Percentiles rank a stretch among this genome's conserved stretches.
These are phyloP conservation scores for Coprinellus micaceus DNA, from an alignment of 768 basidiomycete species.

Conservation along the genomic window DNA sequence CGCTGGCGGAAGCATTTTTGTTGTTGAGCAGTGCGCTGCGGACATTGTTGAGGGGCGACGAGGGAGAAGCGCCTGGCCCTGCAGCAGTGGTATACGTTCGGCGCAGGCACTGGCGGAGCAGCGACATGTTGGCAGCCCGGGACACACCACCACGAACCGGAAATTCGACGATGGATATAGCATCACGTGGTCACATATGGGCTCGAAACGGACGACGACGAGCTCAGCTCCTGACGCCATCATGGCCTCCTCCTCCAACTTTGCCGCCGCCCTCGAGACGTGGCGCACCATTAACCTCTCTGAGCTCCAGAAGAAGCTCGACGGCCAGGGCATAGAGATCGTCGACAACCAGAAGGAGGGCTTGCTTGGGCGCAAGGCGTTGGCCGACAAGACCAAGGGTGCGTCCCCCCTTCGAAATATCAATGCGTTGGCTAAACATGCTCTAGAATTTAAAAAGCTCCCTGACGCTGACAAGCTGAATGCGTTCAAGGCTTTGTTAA, in stretches of 20 bases:
- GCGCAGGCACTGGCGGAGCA: neutral
- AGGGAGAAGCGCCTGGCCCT: too few species aligned
- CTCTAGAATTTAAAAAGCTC: constrained; percentile 90
- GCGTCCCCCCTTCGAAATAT: constrained; percentile 6
- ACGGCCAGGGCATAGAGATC: constrained; percentile 88
- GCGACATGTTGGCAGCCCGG: neutral
- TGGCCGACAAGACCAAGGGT: constrained; percentile 97
- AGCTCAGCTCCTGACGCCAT: neutral
- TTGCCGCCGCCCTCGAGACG: constrained; percentile 86
- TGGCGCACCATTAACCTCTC: constrained; percentile 91
- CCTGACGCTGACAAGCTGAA: constrained; percentile 84
- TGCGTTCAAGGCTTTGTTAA: constrained; percentile 87
- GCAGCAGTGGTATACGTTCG: neutral
- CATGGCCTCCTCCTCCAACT: constrained; percentile 51
- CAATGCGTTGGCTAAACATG: neutral
- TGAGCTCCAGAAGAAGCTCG: constrained; percentile 90
- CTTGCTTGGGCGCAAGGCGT: constrained; percentile 85
- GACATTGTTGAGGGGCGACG: too few species aligned
- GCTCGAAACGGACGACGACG: neutral
- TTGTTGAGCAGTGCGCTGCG: too few species aligned
- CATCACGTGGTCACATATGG: neutral
- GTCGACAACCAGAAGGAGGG: constrained; percentile 99
- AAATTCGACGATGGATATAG: neutral
- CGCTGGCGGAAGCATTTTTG: too few species aligned
- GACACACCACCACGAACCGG: neutral